These are phyloP conservation scores for Sugiyamaella marilandica DNA, from an alignment of 805 yeast species.

Conservation along the genomic window DNA sequence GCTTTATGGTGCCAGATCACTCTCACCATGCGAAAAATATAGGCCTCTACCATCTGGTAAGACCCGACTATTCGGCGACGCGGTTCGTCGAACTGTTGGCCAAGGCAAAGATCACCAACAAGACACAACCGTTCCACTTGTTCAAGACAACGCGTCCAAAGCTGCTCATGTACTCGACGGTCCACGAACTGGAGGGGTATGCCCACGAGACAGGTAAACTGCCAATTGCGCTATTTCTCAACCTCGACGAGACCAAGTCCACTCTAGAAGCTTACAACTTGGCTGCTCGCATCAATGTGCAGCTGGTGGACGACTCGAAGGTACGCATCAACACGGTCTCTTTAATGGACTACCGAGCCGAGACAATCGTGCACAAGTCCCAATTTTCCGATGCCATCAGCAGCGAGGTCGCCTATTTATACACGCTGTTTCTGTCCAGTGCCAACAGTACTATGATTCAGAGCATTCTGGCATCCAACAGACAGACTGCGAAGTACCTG, in stretches of 20 bases:
- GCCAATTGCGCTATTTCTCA: constrained; percentile 62
- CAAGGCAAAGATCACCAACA: constrained; percentile 68
- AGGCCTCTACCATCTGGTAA: constrained; percentile 24
- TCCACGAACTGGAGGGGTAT: constrained; percentile 36
- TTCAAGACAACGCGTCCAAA: constrained; percentile 46
- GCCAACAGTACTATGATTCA: constrained; percentile 32
- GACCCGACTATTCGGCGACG: constrained; percentile 27
- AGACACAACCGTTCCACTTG: constrained; percentile 80
- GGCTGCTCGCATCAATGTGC: constrained; percentile 47
- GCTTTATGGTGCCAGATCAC: constrained; percentile 23
- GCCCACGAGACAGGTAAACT: constrained; percentile 40
- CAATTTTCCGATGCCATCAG: constrained; percentile 38
- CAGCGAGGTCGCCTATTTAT: constrained; percentile 36
- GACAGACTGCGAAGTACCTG: constrained; percentile 19
- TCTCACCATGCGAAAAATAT: constrained; percentile 12
- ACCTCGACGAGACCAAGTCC: constrained; percentile 41
- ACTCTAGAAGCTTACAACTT: constrained; percentile 38
- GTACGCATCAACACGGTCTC: constrained; percentile 24
- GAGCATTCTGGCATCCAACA: constrained; percentile 32
- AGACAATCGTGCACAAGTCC: constrained; percentile 26
- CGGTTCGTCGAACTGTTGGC: constrained; percentile 54
- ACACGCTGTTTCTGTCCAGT: constrained; percentile 34
- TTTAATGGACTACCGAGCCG: constrained; percentile 24
- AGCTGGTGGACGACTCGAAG: constrained; percentile 34
- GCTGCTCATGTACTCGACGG: constrained; percentile 31